phyloP scores from a whole-genome alignment of 176 grass and related monocot species.

The Calamus simplicifolius region DNA sequence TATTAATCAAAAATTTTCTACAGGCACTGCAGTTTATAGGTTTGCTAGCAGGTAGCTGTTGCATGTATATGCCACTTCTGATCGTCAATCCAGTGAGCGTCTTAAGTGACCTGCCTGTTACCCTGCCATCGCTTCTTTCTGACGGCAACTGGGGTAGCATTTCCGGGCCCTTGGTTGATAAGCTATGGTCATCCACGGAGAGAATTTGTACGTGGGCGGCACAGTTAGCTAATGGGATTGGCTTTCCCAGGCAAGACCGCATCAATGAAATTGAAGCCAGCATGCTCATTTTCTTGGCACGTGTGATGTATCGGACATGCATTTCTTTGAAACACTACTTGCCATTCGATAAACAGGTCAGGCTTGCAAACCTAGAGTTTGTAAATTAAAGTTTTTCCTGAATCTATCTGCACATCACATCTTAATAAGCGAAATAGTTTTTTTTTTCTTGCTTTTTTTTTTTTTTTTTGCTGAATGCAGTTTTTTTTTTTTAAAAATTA shows the following conservation, averaged over 20 bases:
- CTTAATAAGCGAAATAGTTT: too few species aligned
- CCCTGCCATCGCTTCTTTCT: slow-evolving; percentile 62
- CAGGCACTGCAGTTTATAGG: slow-evolving; percentile 68
- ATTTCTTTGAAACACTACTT: slow-evolving; percentile 60
- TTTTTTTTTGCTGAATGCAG: too few species aligned
- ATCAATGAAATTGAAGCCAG: slow-evolving; percentile 45
- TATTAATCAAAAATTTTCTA: slow-evolving; percentile 10
- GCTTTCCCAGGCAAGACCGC: slow-evolving; percentile 5
- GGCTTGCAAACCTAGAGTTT: slow-evolving; percentile 57
- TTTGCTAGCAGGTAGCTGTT: slow-evolving; percentile 66
- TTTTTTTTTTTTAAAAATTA: too few species aligned
- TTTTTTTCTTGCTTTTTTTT: too few species aligned
- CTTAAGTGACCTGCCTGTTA: slow-evolving; percentile 64
- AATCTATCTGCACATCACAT: too few species aligned
- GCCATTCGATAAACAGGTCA: slow-evolving; percentile 60
- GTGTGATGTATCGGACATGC: slow-evolving; percentile 48
- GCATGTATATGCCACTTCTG: slow-evolving; percentile 84
- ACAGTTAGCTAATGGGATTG: slow-evolving; percentile 16
- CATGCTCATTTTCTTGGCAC: slow-evolving; percentile 38
- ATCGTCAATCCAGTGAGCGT: slow-evolving; percentile 52
- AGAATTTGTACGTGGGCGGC: slow-evolving; percentile 45
- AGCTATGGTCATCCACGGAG: slow-evolving; percentile 54
- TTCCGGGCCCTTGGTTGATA: slow-evolving; percentile 40
- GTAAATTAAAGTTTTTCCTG: neutral
- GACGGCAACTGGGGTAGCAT: slow-evolving; percentile 43